Base-by-base conservation (phyloP, 345 rosid genomes). In the Eucalyptus leucophloia region DNA sequence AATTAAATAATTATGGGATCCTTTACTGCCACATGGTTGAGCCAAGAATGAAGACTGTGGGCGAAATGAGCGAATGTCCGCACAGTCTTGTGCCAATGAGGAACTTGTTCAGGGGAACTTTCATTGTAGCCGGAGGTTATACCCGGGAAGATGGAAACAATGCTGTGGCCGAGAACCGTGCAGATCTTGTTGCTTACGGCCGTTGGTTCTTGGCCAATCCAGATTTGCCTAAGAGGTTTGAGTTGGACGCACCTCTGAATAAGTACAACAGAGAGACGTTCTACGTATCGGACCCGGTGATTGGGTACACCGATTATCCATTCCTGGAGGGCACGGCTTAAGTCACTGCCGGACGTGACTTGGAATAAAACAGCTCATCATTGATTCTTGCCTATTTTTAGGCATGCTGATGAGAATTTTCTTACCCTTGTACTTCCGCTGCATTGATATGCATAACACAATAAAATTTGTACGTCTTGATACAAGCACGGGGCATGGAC, bases 271-370 rank as follows among this genome's bases (percentile, higher is more conserved):
- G 95, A 42, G 24, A 89, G 4, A 96, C 96, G 8, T 95, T 95
- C 90, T 95, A 94, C 86, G 82, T 13, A 8, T 65, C 91, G 12
- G 96, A 96, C 92, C 94, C 93, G 50, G 93, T 93, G 6, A 45
- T 95, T 49, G 98, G 98, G 90, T 96, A 95, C 87, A 93, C 96
- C 8, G 96, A 96, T 91, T 95, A 95, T 88, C 96, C 98, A 32
- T 95, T 95, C 87, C 95, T 95, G 7, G 95, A 94, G 80, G 23
- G 44, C 60, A 49, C 28, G 69, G 40, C 87, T 83, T 91, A 90
- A 86, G 47, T 81, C 87, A 49, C 53, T 17, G 56, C 42, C 15
- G 26, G 26, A 9, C 47, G 24, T 6, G 47, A 21, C 83, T 37
- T 21, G 28, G 83, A 77, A 19, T 77, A 77, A 19, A 86, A 24